A percentile compares a stretch with the other conserved stretches of the same genome.
phyloP scores from a whole-genome alignment of 257 asterid genomes.

The Nicotiana benthamiana region DNA sequence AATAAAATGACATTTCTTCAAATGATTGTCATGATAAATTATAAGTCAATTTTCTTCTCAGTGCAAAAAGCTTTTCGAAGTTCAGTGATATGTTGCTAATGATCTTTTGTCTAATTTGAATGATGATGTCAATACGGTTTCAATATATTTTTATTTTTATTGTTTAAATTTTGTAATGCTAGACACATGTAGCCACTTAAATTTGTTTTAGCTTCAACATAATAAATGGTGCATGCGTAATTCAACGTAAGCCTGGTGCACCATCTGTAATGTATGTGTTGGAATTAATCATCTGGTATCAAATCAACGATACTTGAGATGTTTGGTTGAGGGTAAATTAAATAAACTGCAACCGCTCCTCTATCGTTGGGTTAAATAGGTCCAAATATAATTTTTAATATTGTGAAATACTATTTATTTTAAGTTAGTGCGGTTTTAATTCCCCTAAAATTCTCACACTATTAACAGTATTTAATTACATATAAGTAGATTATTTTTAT shows the following conservation, averaged over 20 bases:
- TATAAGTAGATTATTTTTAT: no score
- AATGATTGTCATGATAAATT: conserved; percentile 6
- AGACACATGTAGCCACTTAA: conserved; percentile 7
- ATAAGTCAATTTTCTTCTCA: conserved; percentile 4
- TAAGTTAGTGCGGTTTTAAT: no score
- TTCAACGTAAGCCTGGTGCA: neutral
- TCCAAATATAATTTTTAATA: no score
- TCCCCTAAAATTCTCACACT: no score
- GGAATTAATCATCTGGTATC: no score
- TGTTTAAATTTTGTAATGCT: neutral
- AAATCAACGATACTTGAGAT: no score
- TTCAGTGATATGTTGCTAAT: conserved; percentile 1
- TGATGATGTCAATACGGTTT: neutral
- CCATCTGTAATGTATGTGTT: neutral
- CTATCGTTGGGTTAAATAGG: no score
- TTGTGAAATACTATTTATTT: no score
- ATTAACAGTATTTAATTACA: no score
- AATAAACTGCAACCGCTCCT: no score
- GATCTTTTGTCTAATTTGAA: neutral
- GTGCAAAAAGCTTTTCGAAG: neutral
- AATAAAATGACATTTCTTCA: neutral
- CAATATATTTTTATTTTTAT: neutral
- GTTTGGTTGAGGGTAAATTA: no score
- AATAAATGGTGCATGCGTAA: neutral
- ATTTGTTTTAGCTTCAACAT: neutral